phyloP scores from a whole-genome alignment of 768 basidiomycete species.

The Pleurotus giganteus region DNA sequence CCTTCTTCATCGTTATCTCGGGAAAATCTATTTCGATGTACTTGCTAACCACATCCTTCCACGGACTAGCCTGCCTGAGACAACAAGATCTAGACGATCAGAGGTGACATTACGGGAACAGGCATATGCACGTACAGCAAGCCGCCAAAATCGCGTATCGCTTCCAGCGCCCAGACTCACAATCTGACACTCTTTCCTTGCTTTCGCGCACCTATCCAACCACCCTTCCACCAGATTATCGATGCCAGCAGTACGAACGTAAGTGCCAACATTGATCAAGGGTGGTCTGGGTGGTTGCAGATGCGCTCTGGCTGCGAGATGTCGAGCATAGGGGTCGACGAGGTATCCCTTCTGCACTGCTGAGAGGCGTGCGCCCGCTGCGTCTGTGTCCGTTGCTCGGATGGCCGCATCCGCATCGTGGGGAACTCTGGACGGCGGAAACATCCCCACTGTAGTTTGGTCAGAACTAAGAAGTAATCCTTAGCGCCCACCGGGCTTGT shows the following conservation, averaged over 20 bases:
- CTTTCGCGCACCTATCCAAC: conserved; percentile 42
- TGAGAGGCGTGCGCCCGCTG: conserved; percentile 81
- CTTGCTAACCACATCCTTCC: conserved; percentile 43
- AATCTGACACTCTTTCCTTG: conserved; percentile 68
- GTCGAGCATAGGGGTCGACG: conserved; percentile 66
- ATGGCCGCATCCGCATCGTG: conserved; percentile 58
- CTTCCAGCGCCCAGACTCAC: conserved; percentile 95
- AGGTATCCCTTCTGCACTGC: conserved; percentile 82
- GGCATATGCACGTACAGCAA: conserved; percentile 59
- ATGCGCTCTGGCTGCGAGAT: conserved; percentile 68
- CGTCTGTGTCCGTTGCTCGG: conserved; percentile 81
- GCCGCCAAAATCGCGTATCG: conserved; percentile 93
- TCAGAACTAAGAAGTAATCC: background rate
- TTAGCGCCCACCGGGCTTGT: background rate
- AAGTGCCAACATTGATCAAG: conserved; percentile 94
- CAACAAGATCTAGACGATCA: background rate
- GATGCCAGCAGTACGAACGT: conserved; percentile 77
- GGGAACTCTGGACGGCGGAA: conserved; percentile 18
- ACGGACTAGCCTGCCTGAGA: conserved; percentile 52
- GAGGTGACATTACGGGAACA: background rate
- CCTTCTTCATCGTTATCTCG: conserved; percentile 81
- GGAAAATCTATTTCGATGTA: conserved; percentile 94
- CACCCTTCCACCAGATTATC: conserved; percentile 74
- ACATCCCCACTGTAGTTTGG: conserved; percentile 13
- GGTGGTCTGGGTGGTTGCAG: conserved; percentile 68